A percentile compares a stretch with the other conserved stretches of the same genome.
phyloP scores from a whole-genome alignment of 108 stramenopile species.

The Skeletonema tropicum region DNA sequence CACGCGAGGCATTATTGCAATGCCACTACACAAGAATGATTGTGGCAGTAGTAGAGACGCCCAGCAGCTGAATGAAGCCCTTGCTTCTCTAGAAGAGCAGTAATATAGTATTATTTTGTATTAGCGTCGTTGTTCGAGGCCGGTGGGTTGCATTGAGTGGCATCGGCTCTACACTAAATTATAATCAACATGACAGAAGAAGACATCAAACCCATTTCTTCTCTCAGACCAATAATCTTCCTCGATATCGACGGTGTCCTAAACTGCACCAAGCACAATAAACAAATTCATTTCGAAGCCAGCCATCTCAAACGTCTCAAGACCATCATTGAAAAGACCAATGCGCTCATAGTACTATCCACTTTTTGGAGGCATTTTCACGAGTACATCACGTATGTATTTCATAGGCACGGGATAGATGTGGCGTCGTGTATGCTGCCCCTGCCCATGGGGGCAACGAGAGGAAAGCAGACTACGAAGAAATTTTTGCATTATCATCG shows the following conservation, averaged over 20 bases:
- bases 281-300: slow-evolving; percentile 40
- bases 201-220: not conserved
- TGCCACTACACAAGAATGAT: no score
- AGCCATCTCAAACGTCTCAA: slow-evolving; percentile 34
- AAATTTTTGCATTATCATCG: slow-evolving; percentile 34
- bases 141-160: no score
- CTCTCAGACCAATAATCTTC: slow-evolving; percentile 27
- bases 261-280: slow-evolving; percentile 39
- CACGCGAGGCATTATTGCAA: no score
- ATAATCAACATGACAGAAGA: not conserved
- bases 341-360: slow-evolving; percentile 38
- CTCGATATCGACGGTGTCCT: slow-evolving; percentile 54
- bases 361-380: slow-evolving; percentile 56
- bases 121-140: no score
- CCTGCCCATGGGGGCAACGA: slow-evolving; percentile 30
- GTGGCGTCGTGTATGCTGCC: slow-evolving; percentile 24
- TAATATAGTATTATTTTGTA: no score
- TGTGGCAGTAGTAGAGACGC: no score
- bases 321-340: slow-evolving; percentile 26
- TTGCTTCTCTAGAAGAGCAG: no score
- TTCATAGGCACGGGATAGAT: slow-evolving; percentile 47
- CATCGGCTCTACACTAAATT: no score
- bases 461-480: slow-evolving; percentile 43
- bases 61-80: no score
- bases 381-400: slow-evolving; percentile 41